A percentile compares a stretch with the other conserved stretches of the same genome.
These are phyloP conservation scores for Kwoniella mangroviensis DNA, from an alignment of 768 basidiomycete species.

Conservation along the genomic window DNA sequence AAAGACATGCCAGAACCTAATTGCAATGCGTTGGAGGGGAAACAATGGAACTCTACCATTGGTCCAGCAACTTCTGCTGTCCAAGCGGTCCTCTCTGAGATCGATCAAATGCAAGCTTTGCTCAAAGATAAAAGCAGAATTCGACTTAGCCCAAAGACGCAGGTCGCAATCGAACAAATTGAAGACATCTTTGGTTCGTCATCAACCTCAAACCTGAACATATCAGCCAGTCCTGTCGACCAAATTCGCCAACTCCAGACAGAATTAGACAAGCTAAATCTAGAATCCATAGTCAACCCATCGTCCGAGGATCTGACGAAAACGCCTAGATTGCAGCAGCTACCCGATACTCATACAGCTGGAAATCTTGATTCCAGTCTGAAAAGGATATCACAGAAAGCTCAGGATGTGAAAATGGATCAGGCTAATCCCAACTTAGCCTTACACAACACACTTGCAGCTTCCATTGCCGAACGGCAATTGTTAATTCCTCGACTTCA, in stretches of 20 bases:
- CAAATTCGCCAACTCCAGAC: not conserved
- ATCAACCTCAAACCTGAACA: not conserved
- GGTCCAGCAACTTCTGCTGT: constrained; percentile 1
- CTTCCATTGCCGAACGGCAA: not conserved
- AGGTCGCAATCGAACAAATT: not conserved
- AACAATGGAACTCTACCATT: not conserved
- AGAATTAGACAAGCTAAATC: not conserved
- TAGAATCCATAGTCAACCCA: not conserved
- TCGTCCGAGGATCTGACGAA: not conserved
- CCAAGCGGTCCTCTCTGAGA: not conserved
- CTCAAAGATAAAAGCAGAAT: not conserved
- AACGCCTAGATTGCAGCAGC: not conserved
- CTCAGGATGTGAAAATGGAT: not conserved
- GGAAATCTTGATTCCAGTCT: not conserved
- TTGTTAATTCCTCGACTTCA: not conserved
- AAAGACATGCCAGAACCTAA: not conserved
- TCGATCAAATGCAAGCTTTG: not conserved
- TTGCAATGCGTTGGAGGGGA: not conserved
- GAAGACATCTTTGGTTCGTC: constrained; percentile 1
- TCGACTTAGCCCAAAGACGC: not conserved
- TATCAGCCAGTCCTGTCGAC: not conserved
- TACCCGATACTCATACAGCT: not conserved
- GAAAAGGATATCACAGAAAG: not conserved
- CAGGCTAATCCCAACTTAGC: not conserved
- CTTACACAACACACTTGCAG: not conserved